Base-by-base conservation (phyloP, 2,329 filamentous ascomycete genomes). In the Fusarium sp. region DNA sequence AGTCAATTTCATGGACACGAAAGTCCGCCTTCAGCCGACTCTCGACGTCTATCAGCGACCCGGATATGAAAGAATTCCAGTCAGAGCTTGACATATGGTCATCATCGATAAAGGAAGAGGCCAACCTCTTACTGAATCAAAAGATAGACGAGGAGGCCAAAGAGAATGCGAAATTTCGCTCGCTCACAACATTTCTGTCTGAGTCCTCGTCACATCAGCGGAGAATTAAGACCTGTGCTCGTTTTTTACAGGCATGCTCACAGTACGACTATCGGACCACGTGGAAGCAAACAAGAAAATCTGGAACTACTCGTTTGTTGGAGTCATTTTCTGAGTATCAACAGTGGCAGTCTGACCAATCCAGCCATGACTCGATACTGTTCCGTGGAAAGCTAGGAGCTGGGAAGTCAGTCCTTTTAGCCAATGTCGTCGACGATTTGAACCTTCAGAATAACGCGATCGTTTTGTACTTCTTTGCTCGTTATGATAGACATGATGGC, bases 371-470 rank as follows among this genome's bases (percentile, higher is more conserved):
- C 1, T 82, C 83, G 0, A 64, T 86, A 1, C 3, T 85, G 0
- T 81, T 75, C 35, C 79, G 59, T 15, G 84, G 84, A 9, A 85
- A 83, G 49, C 75, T 86, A 2, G 85, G 85, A 3, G 82, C 81
- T 0, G 85, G 85, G 0, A 86, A 86, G 63, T 85, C 85, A 1
- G 83, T 86, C 2, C 56, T 83, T 12, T 52, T 86, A 8, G 84
- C 85, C 4, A 86, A 85, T 57, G 80, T 86, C 1, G 78, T 86
- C 1, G 80, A 83, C 53, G 80, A 84, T 46, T 49, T 85, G 4
- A 77, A 79, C 43, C 69, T 82, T 0, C 15, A 72, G 4, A 10
- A 11, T 0, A 9, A 46, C 1, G 6, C 23, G 1, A 23, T 23
- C 1, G 50, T 49, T 3, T 8, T 35, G 1, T 82, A 81, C 53